These are phyloP conservation scores for Lagerstroemia speciosa DNA, from an alignment of 345 rosid species.

Conservation along the genomic window DNA sequence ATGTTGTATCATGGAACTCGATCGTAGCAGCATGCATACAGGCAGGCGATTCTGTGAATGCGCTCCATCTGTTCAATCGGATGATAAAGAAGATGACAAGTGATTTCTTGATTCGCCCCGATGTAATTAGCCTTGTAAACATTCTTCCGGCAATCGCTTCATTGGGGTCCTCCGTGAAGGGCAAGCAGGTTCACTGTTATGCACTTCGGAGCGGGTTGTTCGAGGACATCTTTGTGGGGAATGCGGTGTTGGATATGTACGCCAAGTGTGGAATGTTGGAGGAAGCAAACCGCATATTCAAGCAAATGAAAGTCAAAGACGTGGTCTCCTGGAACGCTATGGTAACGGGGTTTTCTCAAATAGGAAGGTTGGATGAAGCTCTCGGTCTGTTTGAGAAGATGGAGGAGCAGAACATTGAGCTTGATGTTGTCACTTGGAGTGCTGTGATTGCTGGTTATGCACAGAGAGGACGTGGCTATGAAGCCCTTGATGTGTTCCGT, in stretches of 20 bases:
- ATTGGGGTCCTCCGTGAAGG: conserved; percentile 26
- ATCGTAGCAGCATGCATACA: conserved; percentile 45
- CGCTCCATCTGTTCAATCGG: conserved; percentile 35
- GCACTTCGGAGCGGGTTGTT: conserved; percentile 41
- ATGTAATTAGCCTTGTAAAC: conserved; percentile 61
- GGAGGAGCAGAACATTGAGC: conserved; percentile 44
- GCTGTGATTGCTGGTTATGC: conserved; percentile 84
- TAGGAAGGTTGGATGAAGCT: conserved; percentile 59
- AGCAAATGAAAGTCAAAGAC: conserved; percentile 49
- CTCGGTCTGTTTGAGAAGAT: conserved; percentile 48
- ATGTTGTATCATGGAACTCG: conserved; percentile 75
- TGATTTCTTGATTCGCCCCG: conserved; percentile 28
- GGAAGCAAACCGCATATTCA: conserved; percentile 48
- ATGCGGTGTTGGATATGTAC: conserved; percentile 76
- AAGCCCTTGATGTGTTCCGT: conserved; percentile 61
- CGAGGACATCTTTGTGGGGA: conserved; percentile 60
- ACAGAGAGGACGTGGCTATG: conserved; percentile 55
- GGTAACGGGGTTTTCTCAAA: conserved; percentile 79
- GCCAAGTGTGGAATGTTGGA: conserved; percentile 68
- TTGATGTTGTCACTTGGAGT: conserved; percentile 82
- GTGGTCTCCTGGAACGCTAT: conserved; percentile 83
- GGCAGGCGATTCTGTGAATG: conserved; percentile 32
- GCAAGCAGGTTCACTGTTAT: conserved; percentile 52
- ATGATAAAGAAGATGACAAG: conserved; percentile 44
- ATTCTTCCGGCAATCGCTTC: conserved; percentile 60